Conservation (phyloP, 2,329 filamentous ascomycete genomes). For the Cercospora sp. region DNA sequence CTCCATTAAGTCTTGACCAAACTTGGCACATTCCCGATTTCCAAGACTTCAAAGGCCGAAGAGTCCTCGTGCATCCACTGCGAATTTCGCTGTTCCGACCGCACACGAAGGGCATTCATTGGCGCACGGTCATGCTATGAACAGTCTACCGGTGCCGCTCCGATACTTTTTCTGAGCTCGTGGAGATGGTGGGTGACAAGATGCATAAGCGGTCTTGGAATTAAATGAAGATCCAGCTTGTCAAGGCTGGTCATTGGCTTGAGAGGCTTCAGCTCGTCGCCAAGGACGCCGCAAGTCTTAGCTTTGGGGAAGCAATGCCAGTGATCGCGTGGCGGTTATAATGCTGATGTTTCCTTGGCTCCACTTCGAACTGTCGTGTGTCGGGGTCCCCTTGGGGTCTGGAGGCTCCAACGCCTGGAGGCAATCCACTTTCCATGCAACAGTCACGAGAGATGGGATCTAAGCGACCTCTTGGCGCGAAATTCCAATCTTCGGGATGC, state of each 20-base stretch:
- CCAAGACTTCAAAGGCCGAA: constrained; percentile 5
- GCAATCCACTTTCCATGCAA: constrained; percentile 13
- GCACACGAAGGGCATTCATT: not conserved
- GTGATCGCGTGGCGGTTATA: constrained; percentile 12
- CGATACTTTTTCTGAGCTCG: constrained; percentile 16
- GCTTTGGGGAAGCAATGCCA: constrained; percentile 13
- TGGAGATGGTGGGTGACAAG: constrained; percentile 13
- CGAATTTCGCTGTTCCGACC: constrained; percentile 2
- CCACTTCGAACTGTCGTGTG: constrained; percentile 8
- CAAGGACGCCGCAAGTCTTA: constrained; percentile 11
- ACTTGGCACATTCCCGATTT: not conserved
- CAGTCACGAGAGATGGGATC: constrained; percentile 2
- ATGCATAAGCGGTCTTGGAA: constrained; percentile 22
- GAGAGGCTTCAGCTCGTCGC: constrained; percentile 11
- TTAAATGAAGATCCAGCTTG: constrained; percentile 16
- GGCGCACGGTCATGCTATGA: not conserved
- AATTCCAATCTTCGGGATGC: constrained; percentile 7
- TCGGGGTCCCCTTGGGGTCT: constrained; percentile 11
- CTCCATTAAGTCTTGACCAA: constrained; percentile 5
- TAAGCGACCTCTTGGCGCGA: constrained; percentile 10
- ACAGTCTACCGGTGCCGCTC: constrained; percentile 1
- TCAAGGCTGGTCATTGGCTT: constrained; percentile 16
- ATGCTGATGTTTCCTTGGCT: constrained; percentile 6
- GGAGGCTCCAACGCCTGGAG: not conserved
- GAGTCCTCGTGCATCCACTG: constrained; percentile 8